Evolutionary conservation across 2,329 filamentous ascomycete species (phyloP).

Genomic region (Pseudogymnoascus sp.): DNA sequence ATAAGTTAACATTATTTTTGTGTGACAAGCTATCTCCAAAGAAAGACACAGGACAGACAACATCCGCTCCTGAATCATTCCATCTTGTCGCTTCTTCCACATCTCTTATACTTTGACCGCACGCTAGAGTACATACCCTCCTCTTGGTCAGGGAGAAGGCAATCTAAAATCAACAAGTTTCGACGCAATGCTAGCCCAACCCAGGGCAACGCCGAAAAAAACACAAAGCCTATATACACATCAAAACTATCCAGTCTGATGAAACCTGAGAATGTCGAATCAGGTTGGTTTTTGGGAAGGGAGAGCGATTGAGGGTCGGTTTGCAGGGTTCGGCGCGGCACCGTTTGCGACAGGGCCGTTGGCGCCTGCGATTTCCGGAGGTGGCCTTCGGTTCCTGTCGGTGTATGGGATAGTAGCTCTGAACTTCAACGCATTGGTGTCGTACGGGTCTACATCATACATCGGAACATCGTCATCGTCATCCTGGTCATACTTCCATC

Average conservation of each 20-base stretch:
- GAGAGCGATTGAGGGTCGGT: slow-evolving; percentile 5
- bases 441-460: slow-evolving; percentile 68
- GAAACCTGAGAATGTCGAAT: slow-evolving; percentile 7
- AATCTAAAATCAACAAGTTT: slow-evolving; percentile 14
- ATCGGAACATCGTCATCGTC: slow-evolving; percentile 68
- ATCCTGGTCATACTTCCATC: slow-evolving; percentile 83
- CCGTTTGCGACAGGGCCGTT: slow-evolving; percentile 13
- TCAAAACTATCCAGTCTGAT: not conserved
- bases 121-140: slow-evolving; percentile 7
- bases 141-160: slow-evolving; percentile 10
- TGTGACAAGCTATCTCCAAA: slow-evolving; percentile 7
- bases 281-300: slow-evolving; percentile 9
- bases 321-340: slow-evolving; percentile 15
- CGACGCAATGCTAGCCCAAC: slow-evolving; percentile 22
- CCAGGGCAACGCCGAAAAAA: slow-evolving; percentile 24
- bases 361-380: slow-evolving; percentile 18
- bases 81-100: slow-evolving; percentile 8
- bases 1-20: slow-evolving; percentile 10
- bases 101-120: slow-evolving; percentile 7
- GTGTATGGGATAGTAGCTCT: slow-evolving; percentile 35
- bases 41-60: not conserved
- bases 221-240: slow-evolving; percentile 11
- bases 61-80: slow-evolving; percentile 4
- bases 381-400: slow-evolving; percentile 16
- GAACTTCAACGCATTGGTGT: slow-evolving; percentile 51